Evolutionary conservation across 129 eudicot species (phyloP), one percentile per base, ranked within the genome.

Genomic region (Lonicera japonica): DNA sequence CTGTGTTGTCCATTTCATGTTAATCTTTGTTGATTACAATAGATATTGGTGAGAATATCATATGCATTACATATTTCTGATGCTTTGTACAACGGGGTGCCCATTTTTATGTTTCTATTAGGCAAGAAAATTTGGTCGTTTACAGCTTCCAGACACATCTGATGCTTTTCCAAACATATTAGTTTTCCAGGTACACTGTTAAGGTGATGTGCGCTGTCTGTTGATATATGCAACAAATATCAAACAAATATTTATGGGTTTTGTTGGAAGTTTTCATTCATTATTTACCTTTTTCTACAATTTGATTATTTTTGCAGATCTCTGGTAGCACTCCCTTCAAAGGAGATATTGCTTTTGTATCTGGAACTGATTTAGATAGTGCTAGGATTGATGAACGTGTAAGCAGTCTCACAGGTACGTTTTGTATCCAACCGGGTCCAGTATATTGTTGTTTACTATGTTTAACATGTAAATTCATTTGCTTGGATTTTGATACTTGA

Each of bases 81-180:
- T 29, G 36, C 36, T 29, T 17, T 18, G 7, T 29, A 58, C 22
- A 1, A 21, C 58, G 50, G 52, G 21, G 23, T 10, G 17, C 18
- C 51, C 13, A 46, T 52, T 21, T 10, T 25, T 62, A 10, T 59
- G 67, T 69, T 70, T 40, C 61, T 19, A 25, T 56, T 67, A 92
- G 99, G 89, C 77, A 43, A 88, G 87, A 75, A 75, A 43, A 61
- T 64, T 71, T 70, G 81, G 86, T 18, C 85, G 77, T 47, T 70
- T 94, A 67, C 87, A 94, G 80, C 99, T 94, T 71, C 82, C 96
- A 41, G 92, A 88, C 58, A 72, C 84, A 53, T 79, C 89, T 68
- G 92, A 76, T 36, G 62, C 70, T 72, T 80, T 95, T 76, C 70
- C 95, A 14, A 94, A 88, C 71, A 79, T 94, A 68, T 71, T 88